Base-by-base conservation (phyloP, 2,329 filamentous ascomycete genomes). In the Ophiostoma piceae region DNA sequence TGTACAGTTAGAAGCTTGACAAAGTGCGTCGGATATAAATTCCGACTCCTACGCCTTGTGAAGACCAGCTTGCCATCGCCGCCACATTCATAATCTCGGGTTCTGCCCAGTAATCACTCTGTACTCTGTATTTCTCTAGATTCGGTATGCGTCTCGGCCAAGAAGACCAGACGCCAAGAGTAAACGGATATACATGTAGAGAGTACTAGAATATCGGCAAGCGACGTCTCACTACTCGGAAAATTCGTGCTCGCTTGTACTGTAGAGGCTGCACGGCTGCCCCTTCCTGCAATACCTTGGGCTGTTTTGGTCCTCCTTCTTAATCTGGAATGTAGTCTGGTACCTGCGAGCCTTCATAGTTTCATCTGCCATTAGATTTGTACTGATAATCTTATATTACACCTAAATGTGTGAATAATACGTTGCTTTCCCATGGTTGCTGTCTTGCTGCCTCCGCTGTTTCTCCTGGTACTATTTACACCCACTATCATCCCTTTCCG, bases 211-310 rank as follows among this genome's bases (percentile, higher is more conserved):
- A 35, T 35, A 35, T 35, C 26, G 22, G 57, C 57, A 62, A 62
- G 57, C 57, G 57, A 62, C 26, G 57, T 35, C 57, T 19, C 57
- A 62, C 57, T 16, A 62, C 26, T 32, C 57, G 57, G 57, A 62
- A 16, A 39, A 39, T 65, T 47, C 43, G 43, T 19, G 16, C 43
- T 47, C 43, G 43, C 43, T 47, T n/a, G 16, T 4, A 47, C 19
- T n/a, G 16, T 4, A 47, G 3, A 12, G 47, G 9, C 51, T 26
- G 51, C 22, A 22, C 16, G 47, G 3, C 19, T 54, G 51, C 51
- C 22, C 22, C 51, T 54, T 54, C 51, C 51, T 26, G 7, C n/a
- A 22, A 26, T 22, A 1, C 51, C 8, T 26, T 6, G n/a, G 2
- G 26, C 26, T 14, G 3, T 29, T 26, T 8, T 14, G 8, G 11